These are phyloP conservation scores for Fusarium coicis DNA, from an alignment of 2,329 filamentous ascomycete genomes.

Conservation along the genomic window DNA sequence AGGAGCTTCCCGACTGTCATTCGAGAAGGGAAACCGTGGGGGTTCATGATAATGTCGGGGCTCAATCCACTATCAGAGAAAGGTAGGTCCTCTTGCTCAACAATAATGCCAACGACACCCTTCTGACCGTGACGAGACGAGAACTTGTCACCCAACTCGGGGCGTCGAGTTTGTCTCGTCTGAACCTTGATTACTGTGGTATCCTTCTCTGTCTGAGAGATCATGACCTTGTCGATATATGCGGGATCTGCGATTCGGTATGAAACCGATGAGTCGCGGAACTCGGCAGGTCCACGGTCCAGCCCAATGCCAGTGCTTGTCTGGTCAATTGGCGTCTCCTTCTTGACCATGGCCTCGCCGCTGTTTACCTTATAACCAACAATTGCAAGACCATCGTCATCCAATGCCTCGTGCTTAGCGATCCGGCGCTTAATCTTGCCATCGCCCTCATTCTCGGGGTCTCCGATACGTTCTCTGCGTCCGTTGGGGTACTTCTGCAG, in stretches of 20 bases:
- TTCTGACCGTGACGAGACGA: constrained; percentile 98
- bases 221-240: constrained; percentile 96
- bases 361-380: constrained; percentile 83
- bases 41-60: constrained; percentile 99
- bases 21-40: constrained; percentile 98
- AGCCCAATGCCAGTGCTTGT: constrained; percentile 76
- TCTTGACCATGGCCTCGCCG: constrained; percentile 91
- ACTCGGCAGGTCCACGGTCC: constrained; percentile 71
- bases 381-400: constrained; percentile 87
- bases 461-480: constrained; percentile 73
- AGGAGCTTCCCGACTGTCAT: constrained; percentile 99
- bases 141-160: constrained; percentile 98
- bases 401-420: constrained; percentile 77
- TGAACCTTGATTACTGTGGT: constrained; percentile 91
- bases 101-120: constrained; percentile 96
- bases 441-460: constrained; percentile 65
- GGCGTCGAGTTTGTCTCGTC: constrained; percentile 92
- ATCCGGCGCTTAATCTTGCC: constrained; percentile 70
- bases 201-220: constrained; percentile 89
- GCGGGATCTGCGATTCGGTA: constrained; percentile 87
- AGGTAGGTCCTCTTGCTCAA: constrained; percentile 95
- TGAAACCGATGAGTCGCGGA: constrained; percentile 74
- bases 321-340: constrained; percentile 84
- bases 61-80: constrained; percentile 90
- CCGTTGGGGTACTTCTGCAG: constrained; percentile 91